A percentile compares a stretch with the other conserved stretches of the same genome.
These are phyloP conservation scores for Fusarium anguioides DNA, from an alignment of 2,329 filamentous ascomycete species.

Conservation along the genomic window DNA sequence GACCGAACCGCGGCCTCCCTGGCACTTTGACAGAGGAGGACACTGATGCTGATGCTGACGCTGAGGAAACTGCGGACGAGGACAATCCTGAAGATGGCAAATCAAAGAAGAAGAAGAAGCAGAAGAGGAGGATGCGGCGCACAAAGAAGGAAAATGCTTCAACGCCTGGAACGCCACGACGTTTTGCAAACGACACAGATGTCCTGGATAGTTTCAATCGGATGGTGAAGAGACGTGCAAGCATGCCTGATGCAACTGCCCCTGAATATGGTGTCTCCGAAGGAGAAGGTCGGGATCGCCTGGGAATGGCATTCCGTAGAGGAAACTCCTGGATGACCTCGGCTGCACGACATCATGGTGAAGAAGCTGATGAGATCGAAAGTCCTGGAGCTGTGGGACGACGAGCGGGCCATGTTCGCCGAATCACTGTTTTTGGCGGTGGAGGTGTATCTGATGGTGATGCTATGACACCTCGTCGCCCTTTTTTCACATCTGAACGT, in stretches of 20 bases:
- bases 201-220: constrained; percentile 56
- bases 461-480: constrained; percentile 65
- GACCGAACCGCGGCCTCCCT: constrained; percentile 61
- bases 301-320: constrained; percentile 63
- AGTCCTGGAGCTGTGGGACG: constrained; percentile 59
- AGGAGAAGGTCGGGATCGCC: constrained; percentile 75
- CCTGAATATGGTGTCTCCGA: constrained; percentile 76
- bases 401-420: constrained; percentile 71
- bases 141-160: constrained; percentile 67
- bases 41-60: constrained; percentile 70
- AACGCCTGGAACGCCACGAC: constrained; percentile 72
- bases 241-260: constrained; percentile 70
- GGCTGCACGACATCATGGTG: constrained; percentile 59
- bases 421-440: constrained; percentile 73
- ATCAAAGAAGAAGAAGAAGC: constrained; percentile 67
- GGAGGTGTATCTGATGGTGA: constrained; percentile 74
- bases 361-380: constrained; percentile 64
- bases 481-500: constrained; percentile 72
- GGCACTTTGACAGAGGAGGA: constrained; percentile 64
- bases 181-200: constrained; percentile 56
- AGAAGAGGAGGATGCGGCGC: constrained; percentile 70
- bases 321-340: constrained; percentile 69
- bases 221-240: constrained; percentile 71
- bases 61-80: constrained; percentile 88
- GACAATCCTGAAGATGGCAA: constrained; percentile 54